Percentiles rank a stretch among this genome's conserved stretches.
Evolutionary conservation across 2,329 filamentous ascomycete genomes (phyloP).

Genomic region (Hymenoscyphus fraxineus): DNA sequence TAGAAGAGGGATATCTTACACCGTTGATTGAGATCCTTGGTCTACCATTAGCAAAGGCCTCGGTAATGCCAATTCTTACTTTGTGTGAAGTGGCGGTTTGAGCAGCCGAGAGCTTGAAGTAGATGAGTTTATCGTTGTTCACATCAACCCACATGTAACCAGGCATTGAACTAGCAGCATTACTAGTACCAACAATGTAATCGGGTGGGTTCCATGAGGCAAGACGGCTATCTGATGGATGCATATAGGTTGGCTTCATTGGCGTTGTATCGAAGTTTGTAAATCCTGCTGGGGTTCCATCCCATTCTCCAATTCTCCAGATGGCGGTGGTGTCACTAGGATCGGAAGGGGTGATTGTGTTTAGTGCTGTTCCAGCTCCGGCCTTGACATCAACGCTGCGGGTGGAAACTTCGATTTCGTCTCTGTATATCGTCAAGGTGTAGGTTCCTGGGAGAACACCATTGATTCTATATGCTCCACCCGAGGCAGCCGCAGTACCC

Average conservation of each 20-base stretch:
- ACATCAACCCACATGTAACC: slow-evolving; percentile 42
- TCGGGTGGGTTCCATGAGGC: slow-evolving; percentile 13
- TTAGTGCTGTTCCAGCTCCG: slow-evolving; percentile 38
- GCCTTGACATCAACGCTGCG: slow-evolving; percentile 47
- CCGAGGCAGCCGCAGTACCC: slow-evolving; percentile 48
- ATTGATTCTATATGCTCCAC: slow-evolving; percentile 58
- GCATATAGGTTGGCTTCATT: slow-evolving; percentile 32
- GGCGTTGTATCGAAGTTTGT: slow-evolving; percentile 6
- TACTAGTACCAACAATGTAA: slow-evolving; percentile 35
- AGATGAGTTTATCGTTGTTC: slow-evolving; percentile 41
- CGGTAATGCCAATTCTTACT: slow-evolving; percentile 61
- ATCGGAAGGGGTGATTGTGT: slow-evolving; percentile 26
- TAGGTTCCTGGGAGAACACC: slow-evolving; percentile 65
- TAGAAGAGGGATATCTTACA: background rate
- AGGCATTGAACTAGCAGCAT: slow-evolving; percentile 36
- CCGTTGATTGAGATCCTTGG: slow-evolving; percentile 55
- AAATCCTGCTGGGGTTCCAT: slow-evolving; percentile 37
- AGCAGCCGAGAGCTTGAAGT: slow-evolving; percentile 42
- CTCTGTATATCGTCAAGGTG: slow-evolving; percentile 63
- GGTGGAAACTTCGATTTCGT: slow-evolving; percentile 52
- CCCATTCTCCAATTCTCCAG: slow-evolving; percentile 39
- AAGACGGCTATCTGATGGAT: slow-evolving; percentile 29
- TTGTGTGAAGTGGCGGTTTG: slow-evolving; percentile 44
- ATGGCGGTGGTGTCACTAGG: slow-evolving; percentile 34
- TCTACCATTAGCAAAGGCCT: slow-evolving; percentile 57